Percentiles rank a stretch among this genome's conserved stretches.
These are phyloP conservation scores for Phytopythium montanum DNA, from an alignment of 352 stramenopile genomes.

Conservation along the genomic window DNA sequence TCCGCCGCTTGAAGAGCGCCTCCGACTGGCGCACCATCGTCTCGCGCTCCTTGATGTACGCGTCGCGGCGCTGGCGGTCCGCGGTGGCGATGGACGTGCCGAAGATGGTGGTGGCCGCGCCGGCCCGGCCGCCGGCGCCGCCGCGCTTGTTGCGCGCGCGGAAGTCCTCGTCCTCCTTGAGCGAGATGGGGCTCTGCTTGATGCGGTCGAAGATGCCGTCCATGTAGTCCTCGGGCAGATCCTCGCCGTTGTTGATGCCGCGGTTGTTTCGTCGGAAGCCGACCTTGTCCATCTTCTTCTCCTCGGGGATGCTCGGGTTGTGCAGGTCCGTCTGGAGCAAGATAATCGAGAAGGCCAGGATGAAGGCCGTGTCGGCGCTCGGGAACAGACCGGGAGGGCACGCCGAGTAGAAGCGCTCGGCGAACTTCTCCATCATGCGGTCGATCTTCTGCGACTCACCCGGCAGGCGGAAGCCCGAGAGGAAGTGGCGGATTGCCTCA, in stretches of 20 bases:
- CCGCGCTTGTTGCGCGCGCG: constrained; percentile 23
- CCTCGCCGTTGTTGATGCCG: constrained; percentile 95
- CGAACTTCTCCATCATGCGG: constrained; percentile 99
- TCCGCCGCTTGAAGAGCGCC: constrained; percentile 68
- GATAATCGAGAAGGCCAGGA: constrained; percentile 94
- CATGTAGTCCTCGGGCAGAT: constrained; percentile 94
- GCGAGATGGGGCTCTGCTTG: constrained; percentile 92
- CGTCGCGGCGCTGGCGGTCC: constrained; percentile 70
- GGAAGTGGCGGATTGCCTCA: constrained; percentile 96
- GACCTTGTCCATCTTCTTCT: constrained; percentile 97
- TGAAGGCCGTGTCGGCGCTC: constrained; percentile 97
- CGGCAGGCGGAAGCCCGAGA: constrained; percentile 97
- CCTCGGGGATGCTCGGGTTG: constrained; percentile 96
- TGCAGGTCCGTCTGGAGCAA: constrained; percentile 95
- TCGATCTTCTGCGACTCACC: constrained; percentile 99
- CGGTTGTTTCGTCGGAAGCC: constrained; percentile 97
- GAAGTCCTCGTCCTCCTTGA: constrained; percentile 96
- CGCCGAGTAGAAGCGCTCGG: constrained; percentile 86
- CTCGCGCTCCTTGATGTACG: constrained; percentile 82
- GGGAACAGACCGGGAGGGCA: constrained; percentile 87
- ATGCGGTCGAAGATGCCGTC: constrained; percentile 96
- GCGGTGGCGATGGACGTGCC: constrained; percentile 47
- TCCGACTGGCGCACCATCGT: constrained; percentile 80
- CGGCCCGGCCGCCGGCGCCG: constrained; percentile 22
- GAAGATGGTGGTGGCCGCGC: constrained; percentile 50